These are phyloP conservation scores for Diaporthe caulivora DNA, from an alignment of 2,329 filamentous ascomycete species.

Conservation along the genomic window DNA sequence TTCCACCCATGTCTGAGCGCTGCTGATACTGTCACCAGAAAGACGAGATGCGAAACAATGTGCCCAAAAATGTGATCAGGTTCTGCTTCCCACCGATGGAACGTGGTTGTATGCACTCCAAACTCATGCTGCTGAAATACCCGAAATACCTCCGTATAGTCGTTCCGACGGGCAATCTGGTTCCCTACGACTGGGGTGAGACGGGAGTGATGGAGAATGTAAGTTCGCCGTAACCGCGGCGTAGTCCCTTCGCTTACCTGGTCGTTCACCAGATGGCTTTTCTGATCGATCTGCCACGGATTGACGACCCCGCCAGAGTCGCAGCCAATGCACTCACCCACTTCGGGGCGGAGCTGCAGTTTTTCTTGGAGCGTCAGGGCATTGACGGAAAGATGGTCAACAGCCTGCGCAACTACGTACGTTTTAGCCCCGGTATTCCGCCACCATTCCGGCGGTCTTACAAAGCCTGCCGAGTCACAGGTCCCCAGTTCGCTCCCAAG, in stretches of 20 bases:
- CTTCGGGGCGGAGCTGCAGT: conserved; percentile 78
- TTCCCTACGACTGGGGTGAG: conserved; percentile 91
- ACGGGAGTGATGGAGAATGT: conserved; percentile 87
- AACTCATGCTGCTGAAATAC: conserved; percentile 91
- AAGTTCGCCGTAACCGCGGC: conserved; percentile 43
- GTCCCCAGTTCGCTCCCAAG: not conserved
- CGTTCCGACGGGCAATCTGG: conserved; percentile 88
- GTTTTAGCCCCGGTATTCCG: not conserved
- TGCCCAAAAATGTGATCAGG: conserved; percentile 66
- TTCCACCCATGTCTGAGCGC: conserved; percentile 13
- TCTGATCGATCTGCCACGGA: conserved; percentile 87
- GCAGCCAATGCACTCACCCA: conserved; percentile 52
- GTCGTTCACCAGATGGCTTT: conserved; percentile 74
- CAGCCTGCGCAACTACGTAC: conserved; percentile 76
- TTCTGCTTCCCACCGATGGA: conserved; percentile 89
- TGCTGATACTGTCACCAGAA: conserved; percentile 52
- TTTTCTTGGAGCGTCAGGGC: conserved; percentile 77
- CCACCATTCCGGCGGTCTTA: conserved; percentile 2
- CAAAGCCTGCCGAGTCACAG: conserved; percentile 8
- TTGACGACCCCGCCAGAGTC: conserved; percentile 51
- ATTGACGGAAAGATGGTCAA: conserved; percentile 73
- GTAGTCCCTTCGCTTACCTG: conserved; percentile 38
- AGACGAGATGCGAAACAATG: conserved; percentile 61
- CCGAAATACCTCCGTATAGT: conserved; percentile 80
- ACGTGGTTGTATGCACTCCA: conserved; percentile 84